Percentiles rank a stretch among this genome's conserved stretches.
Evolutionary conservation across 257 asterid genomes (phyloP).

Genomic region (Paulownia fortunei): DNA sequence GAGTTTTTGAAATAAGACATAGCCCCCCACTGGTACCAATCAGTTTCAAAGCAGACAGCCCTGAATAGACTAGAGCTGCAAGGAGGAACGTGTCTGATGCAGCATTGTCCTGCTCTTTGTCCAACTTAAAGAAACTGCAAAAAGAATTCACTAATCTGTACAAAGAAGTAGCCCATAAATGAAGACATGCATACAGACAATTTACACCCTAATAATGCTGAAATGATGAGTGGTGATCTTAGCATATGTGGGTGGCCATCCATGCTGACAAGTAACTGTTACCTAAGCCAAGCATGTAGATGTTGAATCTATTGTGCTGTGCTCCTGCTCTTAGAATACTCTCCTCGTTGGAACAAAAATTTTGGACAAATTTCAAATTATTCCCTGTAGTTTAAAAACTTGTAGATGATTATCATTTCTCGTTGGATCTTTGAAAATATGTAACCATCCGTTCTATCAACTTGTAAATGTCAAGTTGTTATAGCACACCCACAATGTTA

Average conservation of each 20-base stretch:
- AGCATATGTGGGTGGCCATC: neutral
- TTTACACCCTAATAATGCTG: constrained; percentile 24
- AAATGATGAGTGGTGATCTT: constrained; percentile 13
- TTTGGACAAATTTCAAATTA: too few species aligned
- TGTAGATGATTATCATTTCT: too few species aligned
- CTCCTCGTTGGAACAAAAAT: too few species aligned
- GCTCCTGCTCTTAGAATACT: too few species aligned
- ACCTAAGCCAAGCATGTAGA: neutral
- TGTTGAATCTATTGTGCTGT: too few species aligned
- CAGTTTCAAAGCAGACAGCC: neutral
- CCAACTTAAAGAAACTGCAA: constrained; percentile 29
- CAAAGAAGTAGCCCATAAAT: neutral
- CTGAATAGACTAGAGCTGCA: neutral
- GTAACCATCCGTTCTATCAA: too few species aligned
- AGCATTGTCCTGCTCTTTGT: constrained; percentile 28
- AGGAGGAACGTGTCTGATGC: neutral
- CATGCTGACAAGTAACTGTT: neutral
- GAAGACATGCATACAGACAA: constrained; percentile 29
- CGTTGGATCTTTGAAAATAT: too few species aligned
- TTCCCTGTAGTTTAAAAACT: too few species aligned
- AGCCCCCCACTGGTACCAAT: neutral
- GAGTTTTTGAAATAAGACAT: too few species aligned
- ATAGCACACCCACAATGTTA: too few species aligned
- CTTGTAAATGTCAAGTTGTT: too few species aligned
- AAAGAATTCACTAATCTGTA: constrained; percentile 27